phyloP scores from a whole-genome alignment of 1,139 yeast genomes.

The Suhomyces ambrosiae region DNA sequence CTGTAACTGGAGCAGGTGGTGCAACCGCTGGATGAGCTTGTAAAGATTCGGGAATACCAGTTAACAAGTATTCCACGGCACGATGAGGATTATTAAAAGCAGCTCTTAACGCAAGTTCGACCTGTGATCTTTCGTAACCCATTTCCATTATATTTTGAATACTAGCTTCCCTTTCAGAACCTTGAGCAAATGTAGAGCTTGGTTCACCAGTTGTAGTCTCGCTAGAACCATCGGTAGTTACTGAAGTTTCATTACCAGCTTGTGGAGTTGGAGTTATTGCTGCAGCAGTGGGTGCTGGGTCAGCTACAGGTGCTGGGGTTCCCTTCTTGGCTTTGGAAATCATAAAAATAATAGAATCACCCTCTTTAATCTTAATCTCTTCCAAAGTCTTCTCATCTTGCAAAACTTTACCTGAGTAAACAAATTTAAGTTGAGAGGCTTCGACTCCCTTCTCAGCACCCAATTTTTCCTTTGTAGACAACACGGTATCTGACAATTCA shows the following conservation, averaged over 20 bases:
- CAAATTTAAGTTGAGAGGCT: constrained; percentile 77
- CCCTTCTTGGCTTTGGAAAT: constrained; percentile 56
- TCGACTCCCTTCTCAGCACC: constrained; percentile 73
- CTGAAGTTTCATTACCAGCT: constrained; percentile 11
- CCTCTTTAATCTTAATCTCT: constrained; percentile 76
- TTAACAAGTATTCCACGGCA: constrained; percentile 91
- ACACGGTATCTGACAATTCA: constrained; percentile 68
- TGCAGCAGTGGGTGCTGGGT: constrained; percentile 14
- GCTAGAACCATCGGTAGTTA: constrained; percentile 7
- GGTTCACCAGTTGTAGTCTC: constrained; percentile 17
- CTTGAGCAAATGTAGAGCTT: constrained; percentile 58
- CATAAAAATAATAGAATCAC: constrained; percentile 93
- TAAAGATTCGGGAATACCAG: constrained; percentile 81
- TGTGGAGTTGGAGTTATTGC: constrained; percentile 20
- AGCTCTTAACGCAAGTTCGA: constrained; percentile 88
- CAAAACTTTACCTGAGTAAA: constrained; percentile 88
- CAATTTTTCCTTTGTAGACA: constrained; percentile 70
- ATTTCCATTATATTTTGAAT: constrained; percentile 86
- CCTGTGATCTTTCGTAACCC: constrained; percentile 92
- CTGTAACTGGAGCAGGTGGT: constrained; percentile 28
- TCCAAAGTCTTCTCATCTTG: constrained; percentile 79
- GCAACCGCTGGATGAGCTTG: constrained; percentile 33
- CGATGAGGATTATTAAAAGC: constrained; percentile 98
- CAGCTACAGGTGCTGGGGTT: constrained; percentile 20
- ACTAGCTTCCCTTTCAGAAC: constrained; percentile 66